phyloP scores from a whole-genome alignment of 108 stramenopile genomes.

The Pseudonitzschia multiseries region DNA sequence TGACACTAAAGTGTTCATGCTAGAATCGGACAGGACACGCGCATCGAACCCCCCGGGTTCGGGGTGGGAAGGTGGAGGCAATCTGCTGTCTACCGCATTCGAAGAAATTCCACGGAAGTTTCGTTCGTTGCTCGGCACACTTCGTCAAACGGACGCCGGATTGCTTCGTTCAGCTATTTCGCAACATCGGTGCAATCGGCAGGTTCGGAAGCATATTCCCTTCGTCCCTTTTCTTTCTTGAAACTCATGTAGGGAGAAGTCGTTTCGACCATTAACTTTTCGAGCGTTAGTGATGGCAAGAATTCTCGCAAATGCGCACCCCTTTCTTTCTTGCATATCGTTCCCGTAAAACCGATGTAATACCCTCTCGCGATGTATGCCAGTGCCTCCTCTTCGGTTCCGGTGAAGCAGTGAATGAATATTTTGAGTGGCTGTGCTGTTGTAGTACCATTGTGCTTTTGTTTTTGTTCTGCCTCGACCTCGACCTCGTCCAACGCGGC shows the following conservation, averaged over 20 bases:
- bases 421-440: conserved; percentile 36
- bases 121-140: conserved; percentile 29
- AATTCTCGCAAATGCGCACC: conserved; percentile 44
- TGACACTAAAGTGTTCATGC: too few relatives aligned
- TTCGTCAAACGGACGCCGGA: conserved; percentile 31
- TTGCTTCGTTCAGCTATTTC: conserved; percentile 29
- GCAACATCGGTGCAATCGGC: conserved; percentile 50
- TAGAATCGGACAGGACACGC: too few relatives aligned
- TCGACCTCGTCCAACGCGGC: conserved; percentile 41
- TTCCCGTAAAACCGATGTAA: conserved; percentile 56
- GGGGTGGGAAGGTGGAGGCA: too few relatives aligned
- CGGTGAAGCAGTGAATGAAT: conserved; percentile 61
- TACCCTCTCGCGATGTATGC: conserved; percentile 45
- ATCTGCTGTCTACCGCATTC: conserved; percentile 11
- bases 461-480: too few relatives aligned
- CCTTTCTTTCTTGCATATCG: conserved; percentile 55
- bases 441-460: too few relatives aligned
- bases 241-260: conserved; percentile 61
- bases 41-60: too few relatives aligned
- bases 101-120: conserved; percentile 23
- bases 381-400: conserved; percentile 41
- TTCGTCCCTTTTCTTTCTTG: conserved; percentile 27
- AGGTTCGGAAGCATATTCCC: conserved; percentile 18
- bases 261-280: conserved; percentile 50
- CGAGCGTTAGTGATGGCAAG: conserved; percentile 42